phyloP scores from a whole-genome alignment of 2,329 filamentous ascomycete species.

The Colletotrichum aenigma region DNA sequence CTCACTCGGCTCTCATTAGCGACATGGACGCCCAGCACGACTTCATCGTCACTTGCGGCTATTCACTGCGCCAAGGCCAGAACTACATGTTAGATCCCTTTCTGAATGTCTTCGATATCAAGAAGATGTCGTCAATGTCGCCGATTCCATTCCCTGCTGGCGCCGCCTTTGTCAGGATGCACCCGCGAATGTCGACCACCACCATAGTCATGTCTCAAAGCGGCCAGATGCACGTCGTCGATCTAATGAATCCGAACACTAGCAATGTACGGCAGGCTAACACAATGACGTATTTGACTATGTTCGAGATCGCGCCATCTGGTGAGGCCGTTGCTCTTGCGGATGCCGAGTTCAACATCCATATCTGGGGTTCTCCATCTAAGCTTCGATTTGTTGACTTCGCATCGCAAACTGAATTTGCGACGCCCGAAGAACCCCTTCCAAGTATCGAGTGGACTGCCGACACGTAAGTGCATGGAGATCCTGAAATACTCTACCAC shows the following conservation, averaged over 20 bases:
- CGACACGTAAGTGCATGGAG: constrained; percentile 62
- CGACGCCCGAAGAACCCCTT: constrained; percentile 65
- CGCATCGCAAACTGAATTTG: constrained; percentile 77
- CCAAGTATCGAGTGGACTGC: constrained; percentile 70
- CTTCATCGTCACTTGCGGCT: constrained; percentile 93
- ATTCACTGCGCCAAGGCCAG: constrained; percentile 75
- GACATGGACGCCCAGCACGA: constrained; percentile 98
- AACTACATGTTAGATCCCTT: constrained; percentile 88
- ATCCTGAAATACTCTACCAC: background rate
- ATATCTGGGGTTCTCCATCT: constrained; percentile 85
- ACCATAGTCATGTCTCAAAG: constrained; percentile 91
- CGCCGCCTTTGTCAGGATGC: constrained; percentile 94
- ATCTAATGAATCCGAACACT: constrained; percentile 91
- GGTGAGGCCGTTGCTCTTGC: constrained; percentile 84
- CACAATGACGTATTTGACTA: constrained; percentile 70
- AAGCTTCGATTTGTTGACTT: constrained; percentile 89
- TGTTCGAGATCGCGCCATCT: constrained; percentile 86
- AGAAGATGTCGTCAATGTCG: constrained; percentile 84
- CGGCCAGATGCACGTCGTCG: constrained; percentile 94
- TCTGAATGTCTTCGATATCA: constrained; percentile 94
- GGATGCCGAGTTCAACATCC: constrained; percentile 78
- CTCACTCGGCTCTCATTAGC: constrained; percentile 86
- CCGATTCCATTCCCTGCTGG: constrained; percentile 93
- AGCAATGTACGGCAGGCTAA: constrained; percentile 86
- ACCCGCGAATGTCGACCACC: constrained; percentile 93